phyloP scores from a whole-genome alignment of 1,139 yeast genomes.

The Pichia cactophila region DNA sequence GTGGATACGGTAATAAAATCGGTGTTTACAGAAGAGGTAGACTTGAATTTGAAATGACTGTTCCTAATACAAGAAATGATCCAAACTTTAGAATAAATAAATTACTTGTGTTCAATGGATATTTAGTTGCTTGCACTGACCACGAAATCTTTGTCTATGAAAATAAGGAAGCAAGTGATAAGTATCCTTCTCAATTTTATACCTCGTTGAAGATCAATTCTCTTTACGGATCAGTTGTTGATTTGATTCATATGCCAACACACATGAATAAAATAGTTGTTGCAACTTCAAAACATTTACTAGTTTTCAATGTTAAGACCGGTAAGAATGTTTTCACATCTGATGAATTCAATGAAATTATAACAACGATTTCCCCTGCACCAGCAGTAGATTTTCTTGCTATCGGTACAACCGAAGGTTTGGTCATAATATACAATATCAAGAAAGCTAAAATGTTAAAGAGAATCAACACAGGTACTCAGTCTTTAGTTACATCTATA shows the following conservation, averaged over 20 bases:
- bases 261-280: conserved; percentile 83
- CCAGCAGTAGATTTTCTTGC: conserved; percentile 85
- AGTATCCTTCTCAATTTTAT: conserved; percentile 57
- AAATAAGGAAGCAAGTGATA: conserved; percentile 34
- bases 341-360: conserved; percentile 40
- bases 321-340: conserved; percentile 66
- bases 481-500: conserved; percentile 52
- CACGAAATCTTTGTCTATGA: conserved; percentile 57
- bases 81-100: conserved; percentile 36
- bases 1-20: conserved; percentile 61
- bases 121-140: conserved; percentile 54
- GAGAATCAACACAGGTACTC: conserved; percentile 49
- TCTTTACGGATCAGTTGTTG: conserved; percentile 63
- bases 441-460: conserved; percentile 56
- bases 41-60: conserved; percentile 48
- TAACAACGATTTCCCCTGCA: conserved; percentile 66
- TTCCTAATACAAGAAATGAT: conserved; percentile 26
- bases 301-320: conserved; percentile 67
- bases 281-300: conserved; percentile 53
- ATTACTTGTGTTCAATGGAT: conserved; percentile 71
- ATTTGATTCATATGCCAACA: conserved; percentile 79
- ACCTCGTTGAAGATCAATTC: conserved; percentile 53
- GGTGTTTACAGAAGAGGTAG: conserved; percentile 83
- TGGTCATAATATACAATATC: conserved; percentile 57
- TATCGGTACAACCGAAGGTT: conserved; percentile 66